phyloP scores from a whole-genome alignment of 2,329 filamentous ascomycete species.

The Exophiala sp. region DNA sequence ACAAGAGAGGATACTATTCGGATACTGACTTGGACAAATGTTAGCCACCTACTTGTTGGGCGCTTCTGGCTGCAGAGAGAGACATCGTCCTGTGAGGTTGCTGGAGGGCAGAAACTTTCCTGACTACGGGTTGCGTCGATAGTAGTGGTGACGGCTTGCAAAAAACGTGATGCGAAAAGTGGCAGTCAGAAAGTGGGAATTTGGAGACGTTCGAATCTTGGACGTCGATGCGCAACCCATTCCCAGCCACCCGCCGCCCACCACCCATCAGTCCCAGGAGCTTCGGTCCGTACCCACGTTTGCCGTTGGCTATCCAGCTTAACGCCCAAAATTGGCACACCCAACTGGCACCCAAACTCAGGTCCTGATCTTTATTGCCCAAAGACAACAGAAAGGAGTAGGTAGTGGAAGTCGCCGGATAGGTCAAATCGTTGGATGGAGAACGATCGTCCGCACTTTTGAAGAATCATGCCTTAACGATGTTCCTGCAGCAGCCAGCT shows the following conservation, averaged over 20 bases:
- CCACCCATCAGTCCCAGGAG: slow-evolving; percentile 13
- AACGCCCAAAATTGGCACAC: slow-evolving; percentile 16
- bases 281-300: slow-evolving; percentile 25
- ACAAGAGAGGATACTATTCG: not conserved
- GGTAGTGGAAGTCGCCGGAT: slow-evolving; percentile 17
- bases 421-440: slow-evolving; percentile 12
- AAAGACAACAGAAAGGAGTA: too few species aligned
- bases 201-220: not conserved
- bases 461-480: slow-evolving; percentile 13
- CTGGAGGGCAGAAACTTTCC: too few species aligned
- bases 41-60: too few species aligned
- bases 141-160: not conserved
- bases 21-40: too few species aligned
- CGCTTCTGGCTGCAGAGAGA: too few species aligned
- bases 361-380: slow-evolving; percentile 5
- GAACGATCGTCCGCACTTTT: slow-evolving; percentile 22
- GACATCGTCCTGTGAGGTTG: too few species aligned
- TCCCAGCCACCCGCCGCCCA: slow-evolving; percentile 18
- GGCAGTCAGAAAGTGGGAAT: slow-evolving; percentile 2
- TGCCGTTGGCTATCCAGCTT: slow-evolving; percentile 19
- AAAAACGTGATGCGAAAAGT: not conserved
- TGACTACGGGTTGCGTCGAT: not conserved
- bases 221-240: slow-evolving; percentile 1
- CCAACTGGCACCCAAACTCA: slow-evolving; percentile 12
- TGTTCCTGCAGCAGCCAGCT: slow-evolving; percentile 26